Evolutionary conservation across 148 eudicot species (phyloP).

Genomic region (Silene uniflora): DNA sequence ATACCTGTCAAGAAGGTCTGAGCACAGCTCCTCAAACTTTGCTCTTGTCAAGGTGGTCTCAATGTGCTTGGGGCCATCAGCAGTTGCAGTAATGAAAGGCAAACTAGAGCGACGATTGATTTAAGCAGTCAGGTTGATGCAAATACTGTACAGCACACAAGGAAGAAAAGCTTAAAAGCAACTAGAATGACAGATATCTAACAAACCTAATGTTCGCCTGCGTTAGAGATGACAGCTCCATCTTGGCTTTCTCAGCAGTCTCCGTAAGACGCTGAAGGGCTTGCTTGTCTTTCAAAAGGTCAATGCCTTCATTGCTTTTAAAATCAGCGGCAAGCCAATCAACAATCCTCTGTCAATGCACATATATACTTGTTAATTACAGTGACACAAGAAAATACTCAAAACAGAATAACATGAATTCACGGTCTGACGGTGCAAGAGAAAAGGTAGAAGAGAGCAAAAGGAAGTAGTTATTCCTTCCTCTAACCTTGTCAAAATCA

Average conservation of each 20-base stretch:
- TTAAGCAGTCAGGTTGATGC: slow-evolving; percentile 11
- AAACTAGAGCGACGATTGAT: slow-evolving; percentile 39
- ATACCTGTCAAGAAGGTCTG: slow-evolving; percentile 93
- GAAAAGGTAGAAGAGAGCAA: background rate
- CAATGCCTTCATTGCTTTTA: slow-evolving; percentile 87
- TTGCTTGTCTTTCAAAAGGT: slow-evolving; percentile 93
- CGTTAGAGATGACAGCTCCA: slow-evolving; percentile 90
- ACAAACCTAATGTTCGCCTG: slow-evolving; percentile 81
- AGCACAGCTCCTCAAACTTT: slow-evolving; percentile 90
- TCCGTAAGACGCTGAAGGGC: slow-evolving; percentile 96
- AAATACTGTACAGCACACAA: background rate
- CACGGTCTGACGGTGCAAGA: background rate
- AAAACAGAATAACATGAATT: background rate
- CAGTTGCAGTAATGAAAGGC: slow-evolving; percentile 96
- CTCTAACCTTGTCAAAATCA: slow-evolving; percentile 86
- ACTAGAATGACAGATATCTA: background rate
- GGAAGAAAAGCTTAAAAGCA: background rate
- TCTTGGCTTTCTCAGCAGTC: slow-evolving; percentile 97
- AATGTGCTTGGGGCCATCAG: slow-evolving; percentile 96
- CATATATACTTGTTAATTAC: slow-evolving; percentile 2
- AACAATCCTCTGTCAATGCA: slow-evolving; percentile 67
- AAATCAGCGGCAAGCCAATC: slow-evolving; percentile 88
- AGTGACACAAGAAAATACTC: background rate
- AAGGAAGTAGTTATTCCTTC: background rate
- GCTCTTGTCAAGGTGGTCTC: slow-evolving; percentile 92